Evolutionary conservation across 1,284 basidiomycete genomes (phyloP).

Genomic region (Nidula niveotomentosa): DNA sequence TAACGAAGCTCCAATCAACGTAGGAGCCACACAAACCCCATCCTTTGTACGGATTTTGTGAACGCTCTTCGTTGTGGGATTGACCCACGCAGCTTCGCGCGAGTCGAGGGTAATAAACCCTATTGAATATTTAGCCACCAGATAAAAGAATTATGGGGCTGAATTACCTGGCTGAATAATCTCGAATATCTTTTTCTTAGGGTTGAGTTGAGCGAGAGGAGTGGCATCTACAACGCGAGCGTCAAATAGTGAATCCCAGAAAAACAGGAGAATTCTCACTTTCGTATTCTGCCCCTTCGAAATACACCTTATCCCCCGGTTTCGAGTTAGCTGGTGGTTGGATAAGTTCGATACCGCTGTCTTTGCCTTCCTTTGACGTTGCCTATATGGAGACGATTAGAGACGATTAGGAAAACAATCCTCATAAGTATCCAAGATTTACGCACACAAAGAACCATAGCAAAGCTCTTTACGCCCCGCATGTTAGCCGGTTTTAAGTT

Average conservation of each 20-base stretch:
- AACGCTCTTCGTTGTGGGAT: slow-evolving; percentile 77
- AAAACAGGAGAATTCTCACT: slow-evolving; percentile 39
- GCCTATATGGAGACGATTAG: slow-evolving; percentile 49
- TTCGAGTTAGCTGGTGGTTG: slow-evolving; percentile 84
- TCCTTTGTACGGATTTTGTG: slow-evolving; percentile 87
- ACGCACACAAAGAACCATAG: slow-evolving; percentile 91
- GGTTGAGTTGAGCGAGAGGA: slow-evolving; percentile 85
- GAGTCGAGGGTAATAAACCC: slow-evolving; percentile 88
- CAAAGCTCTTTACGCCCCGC: slow-evolving; percentile 95
- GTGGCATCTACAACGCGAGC: slow-evolving; percentile 50
- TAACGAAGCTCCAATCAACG: slow-evolving; percentile 82
- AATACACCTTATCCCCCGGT: slow-evolving; percentile 91
- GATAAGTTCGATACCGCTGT: slow-evolving; percentile 89
- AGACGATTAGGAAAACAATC: too few species aligned
- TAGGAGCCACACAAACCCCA: slow-evolving; percentile 81
- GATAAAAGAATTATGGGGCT: slow-evolving; percentile 2
- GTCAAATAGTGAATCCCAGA: slow-evolving; percentile 1
- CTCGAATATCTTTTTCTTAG: slow-evolving; percentile 98
- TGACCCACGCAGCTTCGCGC: slow-evolving; percentile 89
- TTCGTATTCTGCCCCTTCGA: slow-evolving; percentile 86
- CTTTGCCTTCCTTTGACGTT: slow-evolving; percentile 85
- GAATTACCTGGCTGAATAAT: slow-evolving; percentile 80
- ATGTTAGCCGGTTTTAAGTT: slow-evolving; percentile 95
- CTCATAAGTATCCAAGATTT: not conserved
- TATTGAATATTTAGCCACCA: slow-evolving; percentile 14